These are phyloP conservation scores for Phytopythium chamaehyphon DNA, from an alignment of 352 stramenopile species.

Conservation along the genomic window DNA sequence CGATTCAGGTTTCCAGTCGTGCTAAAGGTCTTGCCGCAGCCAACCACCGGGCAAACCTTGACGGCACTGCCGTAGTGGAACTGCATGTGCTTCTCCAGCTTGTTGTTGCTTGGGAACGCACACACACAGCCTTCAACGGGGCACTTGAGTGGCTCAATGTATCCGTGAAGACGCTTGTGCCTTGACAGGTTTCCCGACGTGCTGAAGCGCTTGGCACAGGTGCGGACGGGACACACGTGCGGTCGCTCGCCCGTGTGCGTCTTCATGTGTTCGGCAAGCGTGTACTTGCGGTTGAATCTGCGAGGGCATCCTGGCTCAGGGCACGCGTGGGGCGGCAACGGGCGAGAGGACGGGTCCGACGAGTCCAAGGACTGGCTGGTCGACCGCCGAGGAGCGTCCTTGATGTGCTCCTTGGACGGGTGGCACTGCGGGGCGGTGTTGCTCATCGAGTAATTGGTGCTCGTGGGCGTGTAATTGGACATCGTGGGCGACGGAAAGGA, in stretches of 20 bases:
- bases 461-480: conserved; percentile 1
- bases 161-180: conserved; percentile 30
- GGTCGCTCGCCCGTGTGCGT: conserved; percentile 25
- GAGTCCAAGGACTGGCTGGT: not conserved
- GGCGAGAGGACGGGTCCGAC: not conserved
- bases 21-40: conserved; percentile 48
- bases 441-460: not conserved
- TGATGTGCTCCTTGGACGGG: not conserved
- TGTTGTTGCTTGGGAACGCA: conserved; percentile 16
- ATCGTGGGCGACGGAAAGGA: not conserved
- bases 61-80: conserved; percentile 25
- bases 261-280: conserved; percentile 32
- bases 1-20: conserved; percentile 46
- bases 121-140: conserved; percentile 15
- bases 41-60: conserved; percentile 24
- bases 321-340: conserved; percentile 16
- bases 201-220: conserved; percentile 39
- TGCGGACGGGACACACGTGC: conserved; percentile 21
- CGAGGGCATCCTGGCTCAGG: conserved; percentile 16
- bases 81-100: conserved; percentile 30
- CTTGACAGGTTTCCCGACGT: conserved; percentile 38
- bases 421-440: not conserved
- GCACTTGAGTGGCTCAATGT: conserved; percentile 21
- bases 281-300: conserved; percentile 28
- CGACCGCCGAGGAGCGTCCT: not conserved